Conservation (phyloP, 345 rosid species). For the Lumnitzera racemosa region DNA sequence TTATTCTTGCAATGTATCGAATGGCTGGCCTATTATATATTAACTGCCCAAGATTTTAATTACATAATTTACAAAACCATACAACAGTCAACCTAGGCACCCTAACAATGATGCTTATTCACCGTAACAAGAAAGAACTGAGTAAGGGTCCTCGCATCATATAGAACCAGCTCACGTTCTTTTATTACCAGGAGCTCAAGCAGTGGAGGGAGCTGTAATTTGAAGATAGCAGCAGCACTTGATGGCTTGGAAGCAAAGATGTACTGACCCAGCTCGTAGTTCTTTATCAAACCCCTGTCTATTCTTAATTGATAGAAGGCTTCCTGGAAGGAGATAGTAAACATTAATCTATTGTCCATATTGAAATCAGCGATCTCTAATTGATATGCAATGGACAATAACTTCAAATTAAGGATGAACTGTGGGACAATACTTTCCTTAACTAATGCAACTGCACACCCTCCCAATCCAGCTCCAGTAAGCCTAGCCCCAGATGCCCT, state of each 20-base stretch:
- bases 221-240: conserved; percentile 84
- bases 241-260: conserved; percentile 89
- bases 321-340: conserved; percentile 35
- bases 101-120: too few species aligned
- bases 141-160: too few species aligned
- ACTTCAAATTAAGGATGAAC: conserved; percentile 79
- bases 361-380: too few species aligned
- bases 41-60: too few species aligned
- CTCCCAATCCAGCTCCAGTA: conserved; percentile 99
- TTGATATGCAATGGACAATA: conserved; percentile 6
- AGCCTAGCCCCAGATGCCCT: conserved; percentile 94
- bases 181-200: too few species aligned
- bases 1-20: too few species aligned
- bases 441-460: conserved; percentile 88
- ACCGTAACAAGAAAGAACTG: too few species aligned
- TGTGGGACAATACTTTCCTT: conserved; percentile 70
- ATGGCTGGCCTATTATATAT: too few species aligned
- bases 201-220: conserved; percentile 20
- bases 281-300: conserved; percentile 55
- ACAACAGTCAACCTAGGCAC: too few species aligned
- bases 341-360: not conserved
- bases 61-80: too few species aligned
- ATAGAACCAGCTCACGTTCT: too few species aligned
- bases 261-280: conserved; percentile 65
- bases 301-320: conserved; percentile 60